phyloP scores from a whole-genome alignment of 176 grass and related monocot genomes.

The Musa acuminata region DNA sequence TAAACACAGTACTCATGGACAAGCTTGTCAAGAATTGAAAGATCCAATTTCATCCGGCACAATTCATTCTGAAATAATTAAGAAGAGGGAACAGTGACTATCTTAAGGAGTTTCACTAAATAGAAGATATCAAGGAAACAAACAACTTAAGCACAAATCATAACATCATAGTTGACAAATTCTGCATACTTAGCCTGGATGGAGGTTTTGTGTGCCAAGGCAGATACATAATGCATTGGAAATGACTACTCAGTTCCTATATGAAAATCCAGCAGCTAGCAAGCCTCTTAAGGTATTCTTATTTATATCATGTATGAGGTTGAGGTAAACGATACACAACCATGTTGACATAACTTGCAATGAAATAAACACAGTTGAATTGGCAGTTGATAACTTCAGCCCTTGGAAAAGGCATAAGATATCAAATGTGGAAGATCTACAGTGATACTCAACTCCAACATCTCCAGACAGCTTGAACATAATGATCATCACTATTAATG shows the following conservation, averaged over 20 bases:
- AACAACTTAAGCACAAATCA: neutral
- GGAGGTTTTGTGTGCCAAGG: neutral
- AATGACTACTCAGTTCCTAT: neutral
- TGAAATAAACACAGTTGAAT: neutral
- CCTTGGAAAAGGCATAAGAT: neutral
- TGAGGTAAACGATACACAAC: neutral
- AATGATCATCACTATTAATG: too few species aligned
- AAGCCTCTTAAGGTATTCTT: neutral
- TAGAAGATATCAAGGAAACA: too few species aligned
- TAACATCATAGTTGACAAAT: neutral
- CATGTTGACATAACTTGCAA: neutral
- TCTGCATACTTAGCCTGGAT: neutral
- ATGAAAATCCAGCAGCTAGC: neutral
- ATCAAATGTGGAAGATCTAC: too few species aligned
- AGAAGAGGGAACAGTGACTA: neutral
- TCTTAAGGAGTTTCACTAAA: neutral
- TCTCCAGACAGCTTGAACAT: too few species aligned
- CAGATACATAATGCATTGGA: neutral
- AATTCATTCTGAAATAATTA: slow-evolving; percentile 68
- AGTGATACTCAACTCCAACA: too few species aligned
- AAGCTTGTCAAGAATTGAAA: slow-evolving; percentile 85
- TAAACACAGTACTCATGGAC: slow-evolving; percentile 96
- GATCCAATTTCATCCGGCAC: slow-evolving; percentile 90
- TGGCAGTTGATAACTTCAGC: neutral
- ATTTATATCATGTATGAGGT: neutral